These are phyloP conservation scores for Eimeria maxima DNA, from an alignment of 169 alveolate species.

Conservation along the genomic window DNA sequence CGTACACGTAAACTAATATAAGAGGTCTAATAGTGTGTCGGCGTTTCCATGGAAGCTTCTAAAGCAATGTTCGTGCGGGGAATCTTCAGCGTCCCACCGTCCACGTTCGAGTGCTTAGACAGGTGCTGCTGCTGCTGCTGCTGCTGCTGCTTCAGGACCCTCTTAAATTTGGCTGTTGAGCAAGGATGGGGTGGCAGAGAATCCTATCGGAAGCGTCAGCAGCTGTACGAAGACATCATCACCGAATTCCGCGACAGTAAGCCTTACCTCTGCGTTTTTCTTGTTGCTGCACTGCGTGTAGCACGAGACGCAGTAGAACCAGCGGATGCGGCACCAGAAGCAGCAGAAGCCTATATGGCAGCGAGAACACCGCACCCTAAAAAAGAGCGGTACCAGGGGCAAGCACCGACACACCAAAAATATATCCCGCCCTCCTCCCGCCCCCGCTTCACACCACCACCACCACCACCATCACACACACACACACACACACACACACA, in stretches of 20 bases:
- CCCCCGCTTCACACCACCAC: no score
- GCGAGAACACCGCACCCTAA: not conserved
- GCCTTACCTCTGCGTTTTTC: not conserved
- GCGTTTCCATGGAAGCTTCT: not conserved
- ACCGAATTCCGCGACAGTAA: slow-evolving; percentile 30
- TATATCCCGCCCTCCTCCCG: no score
- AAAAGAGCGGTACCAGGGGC: not conserved
- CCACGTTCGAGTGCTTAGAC: not conserved
- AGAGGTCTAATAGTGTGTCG: not conserved
- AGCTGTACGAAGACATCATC: slow-evolving; percentile 64
- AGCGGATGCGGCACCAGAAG: not conserved
- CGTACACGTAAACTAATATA: not conserved
- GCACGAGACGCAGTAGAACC: not conserved
- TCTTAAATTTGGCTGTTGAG: slow-evolving; percentile 78
- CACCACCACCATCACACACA: no score
- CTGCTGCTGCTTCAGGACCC: slow-evolving; percentile 73
- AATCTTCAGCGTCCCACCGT: no score
- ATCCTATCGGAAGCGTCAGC: slow-evolving; percentile 58
- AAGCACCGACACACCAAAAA: no score
- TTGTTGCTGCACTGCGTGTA: not conserved
- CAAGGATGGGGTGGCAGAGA: slow-evolving; percentile 83
- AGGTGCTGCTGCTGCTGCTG: slow-evolving; percentile 6
- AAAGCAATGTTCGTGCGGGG: no score
- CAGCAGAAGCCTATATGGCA: not conserved
- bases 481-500: no score